A percentile compares a stretch with the other conserved stretches of the same genome.
Conservation (phyloP, 768 basidiomycete genomes). For the Podaxis sp. region DNA sequence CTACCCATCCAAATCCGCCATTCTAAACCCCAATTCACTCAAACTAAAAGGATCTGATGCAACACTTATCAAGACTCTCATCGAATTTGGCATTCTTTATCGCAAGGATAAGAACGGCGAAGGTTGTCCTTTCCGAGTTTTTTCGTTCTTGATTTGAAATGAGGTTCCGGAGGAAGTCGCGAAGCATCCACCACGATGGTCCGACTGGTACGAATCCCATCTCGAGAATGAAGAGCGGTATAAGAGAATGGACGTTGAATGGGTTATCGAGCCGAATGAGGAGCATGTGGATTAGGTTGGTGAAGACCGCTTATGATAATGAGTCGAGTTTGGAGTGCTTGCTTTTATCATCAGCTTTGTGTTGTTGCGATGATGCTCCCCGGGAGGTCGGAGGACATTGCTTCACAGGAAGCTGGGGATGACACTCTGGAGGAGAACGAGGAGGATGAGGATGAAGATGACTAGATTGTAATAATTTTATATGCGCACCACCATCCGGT, state of each 20-base stretch:
- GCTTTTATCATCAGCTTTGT: background rate
- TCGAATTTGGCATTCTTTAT: constrained; percentile 8
- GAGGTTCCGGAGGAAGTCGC: background rate
- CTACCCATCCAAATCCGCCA: constrained; percentile 5
- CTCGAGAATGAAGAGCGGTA: background rate
- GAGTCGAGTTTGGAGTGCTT: background rate
- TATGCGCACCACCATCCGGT: background rate
- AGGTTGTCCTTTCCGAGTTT: background rate
- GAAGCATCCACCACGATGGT: background rate
- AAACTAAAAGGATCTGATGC: constrained; percentile 13
- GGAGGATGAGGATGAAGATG: background rate
- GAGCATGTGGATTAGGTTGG: background rate
- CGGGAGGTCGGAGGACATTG: too few species aligned
- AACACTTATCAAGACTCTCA: constrained; percentile 6
- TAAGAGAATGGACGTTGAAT: background rate
- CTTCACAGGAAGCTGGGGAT: background rate
- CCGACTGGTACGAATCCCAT: background rate
- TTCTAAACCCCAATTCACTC: background rate
- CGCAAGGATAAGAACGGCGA: background rate
- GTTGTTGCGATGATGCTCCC: background rate
- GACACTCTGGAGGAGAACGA: background rate
- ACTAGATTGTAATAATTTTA: background rate
- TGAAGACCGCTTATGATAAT: background rate
- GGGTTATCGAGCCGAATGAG: background rate
- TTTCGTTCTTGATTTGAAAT: background rate